Evolutionary conservation across 306 rosid species (phyloP), one percentile per base, ranked within the genome.

Genomic region (Notholithocarpus densiflorus): DNA sequence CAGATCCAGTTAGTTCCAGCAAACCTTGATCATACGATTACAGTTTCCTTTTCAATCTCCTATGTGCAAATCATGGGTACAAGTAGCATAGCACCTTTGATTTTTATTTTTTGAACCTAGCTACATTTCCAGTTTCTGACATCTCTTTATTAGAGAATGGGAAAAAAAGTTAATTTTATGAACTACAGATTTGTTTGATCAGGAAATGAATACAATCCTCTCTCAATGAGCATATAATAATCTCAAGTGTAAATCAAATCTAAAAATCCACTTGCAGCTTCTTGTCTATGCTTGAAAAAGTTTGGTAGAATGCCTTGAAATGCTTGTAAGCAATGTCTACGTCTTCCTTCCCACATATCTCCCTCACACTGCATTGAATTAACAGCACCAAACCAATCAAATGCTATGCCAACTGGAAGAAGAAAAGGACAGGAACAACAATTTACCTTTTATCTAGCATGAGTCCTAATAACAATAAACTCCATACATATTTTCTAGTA

Each of bases 281-380:
- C 83, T 75, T 80, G 91, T 95, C 99, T 81, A 93, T 82, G 85
- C 82, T 85, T 14, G 97, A 93, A 83, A 95, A 93, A 55, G 90
- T 80, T 84, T 82, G 82, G 84, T 90, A 95, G 84, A 93, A 95
- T 52, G 96, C 96, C 85, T 93, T 93, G 85, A 95, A 95, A 89
- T 93, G 89, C 86, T 89, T 89, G 90, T 93, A 89, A 43, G 98
- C 99, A 78, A 89, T 87, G 81, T 95, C 93, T 59, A 93, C 40
- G 74, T 95, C 99, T 84, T 95, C 92, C 88, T 88, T 95, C 82
- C 98, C 99, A 71, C 98, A 95, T 74, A 95, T 86, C 80, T 91
- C 99, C 82, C 98, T 89, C 77, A 93, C 87, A 80, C 99, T 93
- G 96, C 88, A 84, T 71, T 56, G 70, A 73, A 64, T 17, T 18